Percentiles rank a stretch among this genome's conserved stretches.
phyloP scores from a whole-genome alignment of 768 basidiomycete genomes.

The Lanmaoa rubissima region DNA sequence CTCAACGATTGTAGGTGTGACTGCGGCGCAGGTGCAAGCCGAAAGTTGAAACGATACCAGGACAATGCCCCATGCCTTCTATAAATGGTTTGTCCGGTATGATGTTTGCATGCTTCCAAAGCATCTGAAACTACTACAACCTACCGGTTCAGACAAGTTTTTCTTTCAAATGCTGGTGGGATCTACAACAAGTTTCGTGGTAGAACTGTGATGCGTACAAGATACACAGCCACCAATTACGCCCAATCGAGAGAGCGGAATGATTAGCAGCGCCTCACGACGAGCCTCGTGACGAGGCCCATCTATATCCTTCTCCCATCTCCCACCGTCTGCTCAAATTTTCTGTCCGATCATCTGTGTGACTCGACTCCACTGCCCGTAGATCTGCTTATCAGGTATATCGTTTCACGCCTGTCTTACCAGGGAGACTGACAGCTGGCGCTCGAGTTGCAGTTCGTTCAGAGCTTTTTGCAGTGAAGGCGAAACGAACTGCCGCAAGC shows the following conservation, averaged over 20 bases:
- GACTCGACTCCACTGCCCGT: conserved; percentile 18
- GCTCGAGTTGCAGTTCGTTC: not conserved
- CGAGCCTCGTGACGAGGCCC: not conserved
- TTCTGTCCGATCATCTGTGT: conserved; percentile 4
- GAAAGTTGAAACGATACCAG: not conserved
- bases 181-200: not conserved
- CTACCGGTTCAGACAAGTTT: not conserved
- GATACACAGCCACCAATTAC: conserved; percentile 26
- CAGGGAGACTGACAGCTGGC: not conserved
- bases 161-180: not conserved
- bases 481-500: conserved; percentile 5
- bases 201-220: not conserved
- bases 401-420: not conserved
- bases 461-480: not conserved
- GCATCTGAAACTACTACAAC: not conserved
- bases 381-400: conserved; percentile 10
- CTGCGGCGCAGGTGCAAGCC: not conserved
- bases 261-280: conserved; percentile 1
- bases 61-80: not conserved
- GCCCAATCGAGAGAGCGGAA: conserved; percentile 8
- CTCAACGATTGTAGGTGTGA: not conserved
- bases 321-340: conserved; percentile 9
- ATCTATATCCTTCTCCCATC: conserved; percentile 19
- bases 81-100: not conserved
- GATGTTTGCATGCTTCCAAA: not conserved